Evolutionary conservation across 2,329 filamentous ascomycete species (phyloP), one percentile per base, ranked within the genome.

Genomic region (Calonectria pseudoturangicola): DNA sequence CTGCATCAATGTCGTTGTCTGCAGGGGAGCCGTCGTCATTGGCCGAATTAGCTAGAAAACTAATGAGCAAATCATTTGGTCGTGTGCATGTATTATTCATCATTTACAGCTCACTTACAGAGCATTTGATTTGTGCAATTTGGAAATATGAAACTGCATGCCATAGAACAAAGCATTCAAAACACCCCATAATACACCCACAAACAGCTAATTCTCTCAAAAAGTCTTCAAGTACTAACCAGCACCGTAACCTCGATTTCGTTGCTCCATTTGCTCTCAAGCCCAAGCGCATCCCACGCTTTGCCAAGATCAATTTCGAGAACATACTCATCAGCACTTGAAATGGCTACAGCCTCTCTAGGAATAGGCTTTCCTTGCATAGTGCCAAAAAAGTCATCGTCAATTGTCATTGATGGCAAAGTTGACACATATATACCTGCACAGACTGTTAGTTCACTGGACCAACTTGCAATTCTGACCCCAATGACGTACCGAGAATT

Each of bases 251-350:
- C 85, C 73, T 90, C 88, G 45, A 95, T 89, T 82, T 97, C 94
- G 81, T 98, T 98, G 75, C 92, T 93, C 93, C 94, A 97, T 9
- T 93, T 92, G 45, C 90, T 89, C 71, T 91, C 85, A 68, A 97
- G 86, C 0, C 88, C 89, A 86, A 95, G 89, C 78, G 94, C 91
- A 56, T 89, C 89, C 95, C 95, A 98, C 0, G 96, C 96, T 36
- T 85, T 87, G 76, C 92, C 89, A 15, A 95, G 83, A 85, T 98
- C 94, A 68, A 98, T 89, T 76, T 95, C 92, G 39, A 98, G 83
- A 9, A 98, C 89, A 71, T 88, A 87, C 0, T 83, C 77, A 71
- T 91, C 85, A n/a, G 81, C 79, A 39, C 85, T 82, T 65, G 88
- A 91, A 60, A 92, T 85, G 36, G 84, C 87, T 1, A 97, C 93